These are phyloP conservation scores for Coniosporium tulheliwenetii DNA, from an alignment of 2,329 filamentous ascomycete genomes.

Conservation along the genomic window DNA sequence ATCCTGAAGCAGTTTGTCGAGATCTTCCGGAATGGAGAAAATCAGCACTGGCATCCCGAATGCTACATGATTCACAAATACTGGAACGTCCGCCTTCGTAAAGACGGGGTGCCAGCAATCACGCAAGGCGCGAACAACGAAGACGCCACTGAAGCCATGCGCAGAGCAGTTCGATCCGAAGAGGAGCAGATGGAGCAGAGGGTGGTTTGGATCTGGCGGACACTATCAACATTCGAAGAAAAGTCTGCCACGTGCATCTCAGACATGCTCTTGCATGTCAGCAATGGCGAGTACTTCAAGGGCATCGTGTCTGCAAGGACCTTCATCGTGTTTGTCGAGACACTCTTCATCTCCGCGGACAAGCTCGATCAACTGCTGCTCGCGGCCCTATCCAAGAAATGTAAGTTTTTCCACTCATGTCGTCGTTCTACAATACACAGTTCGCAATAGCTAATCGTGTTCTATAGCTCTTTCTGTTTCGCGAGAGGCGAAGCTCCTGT, in stretches of 20 bases:
- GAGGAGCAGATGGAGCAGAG: slow-evolving; percentile 97
- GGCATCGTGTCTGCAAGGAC: slow-evolving; percentile 88
- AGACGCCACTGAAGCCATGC: slow-evolving; percentile 50
- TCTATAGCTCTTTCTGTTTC: slow-evolving; percentile 70
- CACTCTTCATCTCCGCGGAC: slow-evolving; percentile 81
- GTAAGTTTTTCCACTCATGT: slow-evolving; percentile 28
- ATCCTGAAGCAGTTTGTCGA: slow-evolving; percentile 99
- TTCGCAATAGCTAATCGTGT: not conserved
- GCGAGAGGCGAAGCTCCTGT: slow-evolving; percentile 94
- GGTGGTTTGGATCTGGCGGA: slow-evolving; percentile 96
- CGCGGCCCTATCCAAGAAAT: slow-evolving; percentile 54
- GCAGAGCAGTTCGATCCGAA: slow-evolving; percentile 62
- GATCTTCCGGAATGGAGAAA: slow-evolving; percentile 93
- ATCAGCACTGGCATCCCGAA: slow-evolving; percentile 98
- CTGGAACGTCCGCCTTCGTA: slow-evolving; percentile 80
- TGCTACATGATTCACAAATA: slow-evolving; percentile 99
- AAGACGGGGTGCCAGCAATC: slow-evolving; percentile 22
- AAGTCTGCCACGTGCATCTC: slow-evolving; percentile 96
- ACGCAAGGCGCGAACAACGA: slow-evolving; percentile 24
- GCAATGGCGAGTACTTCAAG: slow-evolving; percentile 91
- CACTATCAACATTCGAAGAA: slow-evolving; percentile 91
- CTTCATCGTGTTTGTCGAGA: slow-evolving; percentile 91
- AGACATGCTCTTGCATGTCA: slow-evolving; percentile 96
- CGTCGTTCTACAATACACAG: slow-evolving; percentile 5
- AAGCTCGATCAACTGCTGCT: slow-evolving; percentile 58